Evolutionary conservation across 345 rosid species (phyloP).

Genomic region (Hibiscus mutabilis): DNA sequence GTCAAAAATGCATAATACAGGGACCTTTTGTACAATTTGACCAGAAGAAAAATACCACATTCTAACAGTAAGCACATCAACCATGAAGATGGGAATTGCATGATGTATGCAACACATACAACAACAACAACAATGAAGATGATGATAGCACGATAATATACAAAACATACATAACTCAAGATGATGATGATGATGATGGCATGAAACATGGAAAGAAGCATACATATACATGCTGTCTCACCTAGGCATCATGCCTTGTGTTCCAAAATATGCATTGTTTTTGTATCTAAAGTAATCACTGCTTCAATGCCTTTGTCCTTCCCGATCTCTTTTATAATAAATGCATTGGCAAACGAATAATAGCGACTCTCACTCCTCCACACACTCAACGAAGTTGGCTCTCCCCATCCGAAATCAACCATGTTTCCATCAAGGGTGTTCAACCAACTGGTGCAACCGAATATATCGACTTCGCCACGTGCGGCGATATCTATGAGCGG

Average conservation of each 20-base stretch:
- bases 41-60: too few relatives aligned
- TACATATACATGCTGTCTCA: background rate
- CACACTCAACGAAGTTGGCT: background rate
- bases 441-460: background rate
- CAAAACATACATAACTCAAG: background rate
- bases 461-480: background rate
- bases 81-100: background rate
- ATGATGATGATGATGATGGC: background rate
- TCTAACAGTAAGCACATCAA: too few relatives aligned
- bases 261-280: background rate
- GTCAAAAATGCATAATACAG: too few relatives aligned
- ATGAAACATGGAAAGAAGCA: background rate
- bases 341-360: too few relatives aligned
- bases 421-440: background rate
- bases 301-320: background rate
- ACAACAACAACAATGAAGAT: background rate
- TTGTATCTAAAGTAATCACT: background rate
- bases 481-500: background rate
- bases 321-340: background rate
- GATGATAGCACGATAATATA: background rate
- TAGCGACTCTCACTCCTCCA: background rate
- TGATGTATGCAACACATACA: background rate
- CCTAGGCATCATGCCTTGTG: background rate
- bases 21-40: too few relatives aligned
- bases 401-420: constrained; percentile 3